Conservation (phyloP, 257 asterid genomes). For the Gentiana macrophylla region DNA sequence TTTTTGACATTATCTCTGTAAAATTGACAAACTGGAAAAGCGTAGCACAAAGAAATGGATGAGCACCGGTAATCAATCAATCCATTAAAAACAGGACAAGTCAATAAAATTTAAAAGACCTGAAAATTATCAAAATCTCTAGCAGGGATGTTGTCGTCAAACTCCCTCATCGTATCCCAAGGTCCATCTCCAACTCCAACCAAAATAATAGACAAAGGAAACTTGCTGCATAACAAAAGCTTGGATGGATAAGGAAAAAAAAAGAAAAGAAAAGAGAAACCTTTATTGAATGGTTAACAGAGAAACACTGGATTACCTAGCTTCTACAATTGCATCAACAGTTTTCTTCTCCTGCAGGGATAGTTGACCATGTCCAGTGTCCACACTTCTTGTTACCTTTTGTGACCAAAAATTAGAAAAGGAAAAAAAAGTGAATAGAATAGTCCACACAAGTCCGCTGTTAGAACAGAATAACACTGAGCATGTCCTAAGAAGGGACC, state of each 20-base stretch:
- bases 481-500: not conserved
- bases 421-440: not conserved
- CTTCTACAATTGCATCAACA: constrained; percentile 81
- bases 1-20: constrained; percentile 82
- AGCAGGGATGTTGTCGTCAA: constrained; percentile 91
- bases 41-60: too few relatives aligned
- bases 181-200: constrained; percentile 93
- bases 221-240: constrained; percentile 15
- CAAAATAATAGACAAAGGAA: constrained; percentile 21
- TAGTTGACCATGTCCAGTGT: constrained; percentile 63
- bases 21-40: constrained; percentile 77
- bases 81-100: constrained; percentile 1
- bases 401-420: constrained; percentile 7
- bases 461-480: not conserved
- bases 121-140: constrained; percentile 93
- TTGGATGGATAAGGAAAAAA: constrained; percentile 2
- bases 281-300: not conserved
- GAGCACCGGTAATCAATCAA: not conserved
- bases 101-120: constrained; percentile 29
- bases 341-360: constrained; percentile 91
- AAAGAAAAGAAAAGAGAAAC: constrained; percentile 3
- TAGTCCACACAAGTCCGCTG: too few relatives aligned
- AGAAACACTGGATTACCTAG: constrained; percentile 42
- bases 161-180: constrained; percentile 97
- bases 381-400: constrained; percentile 93